Evolutionary conservation across 2,329 filamentous ascomycete species (phyloP).

Genomic region (Fusarium sp.): DNA sequence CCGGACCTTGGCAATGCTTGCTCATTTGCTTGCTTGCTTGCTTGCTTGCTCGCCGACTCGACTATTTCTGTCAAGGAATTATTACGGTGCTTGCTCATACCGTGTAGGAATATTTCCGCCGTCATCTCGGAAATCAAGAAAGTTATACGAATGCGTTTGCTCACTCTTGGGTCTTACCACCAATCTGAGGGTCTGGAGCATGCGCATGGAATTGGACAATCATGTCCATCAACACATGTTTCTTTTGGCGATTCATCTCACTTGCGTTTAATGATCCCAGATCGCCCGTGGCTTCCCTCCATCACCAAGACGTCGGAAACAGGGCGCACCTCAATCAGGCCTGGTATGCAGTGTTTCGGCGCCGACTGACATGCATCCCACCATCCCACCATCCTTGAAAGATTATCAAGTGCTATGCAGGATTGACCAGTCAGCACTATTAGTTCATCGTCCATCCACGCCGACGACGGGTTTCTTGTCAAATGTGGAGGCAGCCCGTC

Average conservation of each 20-base stretch:
- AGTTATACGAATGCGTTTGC: background rate
- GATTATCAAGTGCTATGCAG: slow-evolving; percentile 10
- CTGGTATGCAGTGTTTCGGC: slow-evolving; percentile 32
- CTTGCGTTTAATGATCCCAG: slow-evolving; percentile 22
- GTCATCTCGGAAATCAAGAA: background rate
- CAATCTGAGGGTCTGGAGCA: background rate
- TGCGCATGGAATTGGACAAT: background rate
- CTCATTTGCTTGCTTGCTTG: slow-evolving; percentile 16
- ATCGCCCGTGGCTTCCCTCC: slow-evolving; percentile 42
- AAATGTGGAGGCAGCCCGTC: slow-evolving; percentile 43
- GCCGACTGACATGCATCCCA: slow-evolving; percentile 34
- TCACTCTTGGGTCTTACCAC: background rate
- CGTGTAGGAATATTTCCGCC: background rate
- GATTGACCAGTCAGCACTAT: slow-evolving; percentile 21
- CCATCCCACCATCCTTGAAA: slow-evolving; percentile 31
- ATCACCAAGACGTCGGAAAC: slow-evolving; percentile 44
- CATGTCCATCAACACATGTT: background rate
- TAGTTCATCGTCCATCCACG: slow-evolving; percentile 5
- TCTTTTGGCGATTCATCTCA: slow-evolving; percentile 11
- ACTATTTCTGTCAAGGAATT: slow-evolving; percentile 12
- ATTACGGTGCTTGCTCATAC: slow-evolving; percentile 6
- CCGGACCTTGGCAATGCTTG: slow-evolving; percentile 42
- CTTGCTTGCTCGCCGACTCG: slow-evolving; percentile 14
- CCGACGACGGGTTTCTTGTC: slow-evolving; percentile 16
- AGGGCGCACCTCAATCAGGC: slow-evolving; percentile 31